A percentile compares a stretch with the other conserved stretches of the same genome.
Conservation (phyloP, 1,284 basidiomycete species). For the Leccinum subspadiceum region DNA sequence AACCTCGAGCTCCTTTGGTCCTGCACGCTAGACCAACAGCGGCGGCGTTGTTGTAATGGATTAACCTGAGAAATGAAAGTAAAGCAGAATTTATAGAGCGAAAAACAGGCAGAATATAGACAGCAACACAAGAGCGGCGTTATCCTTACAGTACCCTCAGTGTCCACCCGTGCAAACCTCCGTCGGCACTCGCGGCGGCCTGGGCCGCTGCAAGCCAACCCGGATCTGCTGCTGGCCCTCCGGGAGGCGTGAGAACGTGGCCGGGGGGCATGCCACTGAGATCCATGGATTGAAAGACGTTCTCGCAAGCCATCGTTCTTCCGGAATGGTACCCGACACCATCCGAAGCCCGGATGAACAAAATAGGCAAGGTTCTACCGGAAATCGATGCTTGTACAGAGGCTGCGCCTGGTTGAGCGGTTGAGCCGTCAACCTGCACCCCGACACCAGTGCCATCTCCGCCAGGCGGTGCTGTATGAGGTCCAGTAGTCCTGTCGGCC, state of each 20-base stretch:
- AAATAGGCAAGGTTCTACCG: conserved; percentile 63
- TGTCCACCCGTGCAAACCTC: conserved; percentile 66
- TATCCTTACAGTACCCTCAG: conserved; percentile 62
- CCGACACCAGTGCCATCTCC: conserved; percentile 19
- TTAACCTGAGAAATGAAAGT: conserved; percentile 8
- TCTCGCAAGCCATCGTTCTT: conserved; percentile 79
- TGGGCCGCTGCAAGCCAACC: conserved; percentile 68
- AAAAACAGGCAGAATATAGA: conserved; percentile 28
- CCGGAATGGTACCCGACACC: conserved; percentile 84
- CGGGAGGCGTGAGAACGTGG: conserved; percentile 38
- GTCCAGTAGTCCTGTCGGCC: conserved; percentile 36
- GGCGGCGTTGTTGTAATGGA: conserved; percentile 6
- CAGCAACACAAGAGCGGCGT: conserved; percentile 17
- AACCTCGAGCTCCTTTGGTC: conserved; percentile 5
- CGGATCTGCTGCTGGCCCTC: conserved; percentile 47
- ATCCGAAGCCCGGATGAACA: conserved; percentile 74
- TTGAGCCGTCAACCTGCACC: conserved; percentile 23
- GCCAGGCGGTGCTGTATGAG: conserved; percentile 33
- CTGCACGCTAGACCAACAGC: conserved; percentile 11
- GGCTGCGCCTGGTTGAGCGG: conserved; percentile 17
- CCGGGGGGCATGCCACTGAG: conserved; percentile 41
- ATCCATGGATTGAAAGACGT: conserved; percentile 69
- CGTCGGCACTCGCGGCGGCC: conserved; percentile 56
- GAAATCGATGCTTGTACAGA: conserved; percentile 49
- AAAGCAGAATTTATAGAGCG: conserved; percentile 31